Base-by-base conservation (phyloP, 2,329 filamentous ascomycete species). In the Paraphaeosphaeria minitans region DNA sequence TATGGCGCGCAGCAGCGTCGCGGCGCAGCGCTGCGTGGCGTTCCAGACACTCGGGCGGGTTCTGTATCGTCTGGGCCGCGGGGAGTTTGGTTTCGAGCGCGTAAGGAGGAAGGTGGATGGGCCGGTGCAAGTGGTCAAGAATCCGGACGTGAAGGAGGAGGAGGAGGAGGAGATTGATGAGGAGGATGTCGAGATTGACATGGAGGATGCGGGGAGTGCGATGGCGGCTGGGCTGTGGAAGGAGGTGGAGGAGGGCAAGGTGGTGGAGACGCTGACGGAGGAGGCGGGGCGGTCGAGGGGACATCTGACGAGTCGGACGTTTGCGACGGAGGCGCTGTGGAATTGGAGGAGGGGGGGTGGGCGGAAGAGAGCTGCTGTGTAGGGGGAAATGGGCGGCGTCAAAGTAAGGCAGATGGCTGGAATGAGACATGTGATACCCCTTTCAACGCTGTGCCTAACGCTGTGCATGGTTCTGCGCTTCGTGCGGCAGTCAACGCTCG, bases 251-350 rank as follows among this genome's bases (percentile, higher is more conserved):
- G 86, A 91, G 65, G 90, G 92, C 6, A 85, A 86, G 52, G 88
- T 96, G 2, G 77, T 98, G 50, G 87, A 93, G 57, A 90, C 87
- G 19, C 80, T 98, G 71, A 84, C 89, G 58, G 87, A 90, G 62
- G 93, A 95, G 68, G 91, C 91, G 2, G 84, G 82, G 57, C 82
- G 82, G 41, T 85, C 87, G 53, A 84, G 83, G 59, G 87, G 87
- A 37, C 93, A 97, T 81, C 81, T 90, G 59, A 94, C 92, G 57
- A 92, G 91, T 51, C 86, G 88, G 69, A 89, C 90, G 0, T 96
- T 93, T 82, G 93, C 94, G 12, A 88, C 90, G 3, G 94, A 98
- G 76, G 93, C 93, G 1, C 79, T 97, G 16, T 97, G 94, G 93
- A 77, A 96, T 61, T 93, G 92, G 92, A 65, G 90, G 82, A 72